Base-by-base conservation (phyloP, 75 land plant species). In the Gnetum montanum region DNA sequence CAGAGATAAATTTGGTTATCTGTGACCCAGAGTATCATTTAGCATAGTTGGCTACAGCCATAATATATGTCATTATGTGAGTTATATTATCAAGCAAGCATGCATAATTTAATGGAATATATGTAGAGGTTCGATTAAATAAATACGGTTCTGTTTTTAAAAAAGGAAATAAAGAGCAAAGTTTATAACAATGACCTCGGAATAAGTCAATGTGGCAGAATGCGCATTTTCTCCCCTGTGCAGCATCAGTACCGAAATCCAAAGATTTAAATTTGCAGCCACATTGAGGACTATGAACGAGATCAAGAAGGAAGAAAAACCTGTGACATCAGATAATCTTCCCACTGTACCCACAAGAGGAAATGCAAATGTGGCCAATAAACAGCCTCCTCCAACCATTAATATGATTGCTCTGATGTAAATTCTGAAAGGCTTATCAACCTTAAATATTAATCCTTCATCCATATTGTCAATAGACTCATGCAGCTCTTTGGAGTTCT, bases 221-320 rank as follows among this genome's bases (percentile, higher is more conserved):
- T 54, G 70, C 29, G 49, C 37, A 65, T 61, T 83, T 68, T 85
- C 82, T 11, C 76, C 60, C 49, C 68, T 66, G 8, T 90, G 81
- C 53, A 89, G 89, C 49, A 89, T 76, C 43, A 93, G 37, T 12
- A 90, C 89, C 6, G 98, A 85, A 13, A 93, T 78, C 6, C 84
- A 86, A 51, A 89, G 87, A 60, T 90, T 89, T 27, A 90, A 85
- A 71, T 85, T 93, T 31, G 96, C 85, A 37, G 90, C 98, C 70
- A 93, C 58, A 11, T 96, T 96, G 57, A 92, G 64, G 20, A 72
- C 84, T 46, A 93, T 78, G 47, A 93, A 93, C 31, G 98, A 84
- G 37, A 93, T 79, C 70, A 93, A 93, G 68, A 93, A 93, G 19
- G 98, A 54, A 49, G 98, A 90, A 58, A 93, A 82, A 30, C 68